These are phyloP conservation scores for Boletus sp. DNA, from an alignment of 768 basidiomycete species.

Conservation along the genomic window DNA sequence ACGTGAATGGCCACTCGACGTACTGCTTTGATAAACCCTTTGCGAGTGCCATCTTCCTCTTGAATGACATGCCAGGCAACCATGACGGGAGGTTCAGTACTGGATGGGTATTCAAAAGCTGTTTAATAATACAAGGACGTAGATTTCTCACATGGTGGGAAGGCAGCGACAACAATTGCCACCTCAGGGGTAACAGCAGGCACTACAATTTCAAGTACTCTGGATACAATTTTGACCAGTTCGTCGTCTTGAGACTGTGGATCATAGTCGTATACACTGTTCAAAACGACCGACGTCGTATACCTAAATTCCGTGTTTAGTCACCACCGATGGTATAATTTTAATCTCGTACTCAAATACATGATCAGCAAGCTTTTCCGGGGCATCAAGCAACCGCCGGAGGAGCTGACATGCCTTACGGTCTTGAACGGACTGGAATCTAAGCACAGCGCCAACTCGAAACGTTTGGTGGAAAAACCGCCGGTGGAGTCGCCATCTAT, in stretches of 20 bases:
- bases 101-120: not conserved
- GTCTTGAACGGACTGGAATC: slow-evolving; percentile 27
- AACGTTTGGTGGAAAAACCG: slow-evolving; percentile 16
- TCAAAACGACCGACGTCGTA: not conserved
- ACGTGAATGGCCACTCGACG: not conserved
- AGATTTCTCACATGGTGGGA: too few relatives aligned
- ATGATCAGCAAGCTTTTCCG: slow-evolving; percentile 32
- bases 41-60: not conserved
- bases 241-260: not conserved
- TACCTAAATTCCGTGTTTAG: not conserved
- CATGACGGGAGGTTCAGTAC: slow-evolving; percentile 6
- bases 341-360: slow-evolving; percentile 25
- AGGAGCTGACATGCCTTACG: slow-evolving; percentile 31
- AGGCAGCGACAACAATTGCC: too few relatives aligned
- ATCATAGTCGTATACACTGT: slow-evolving; percentile 6
- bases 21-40: not conserved
- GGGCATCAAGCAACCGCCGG: slow-evolving; percentile 29
- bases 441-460: slow-evolving; percentile 3
- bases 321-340: not conserved
- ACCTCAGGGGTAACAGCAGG: not conserved
- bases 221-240: not conserved
- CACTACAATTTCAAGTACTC: not conserved
- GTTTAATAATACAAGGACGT: too few relatives aligned
- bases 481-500: slow-evolving; percentile 19
- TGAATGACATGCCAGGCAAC: slow-evolving; percentile 14